Percentiles rank a stretch among this genome's conserved stretches.
Conservation (phyloP, 2,329 filamentous ascomycete genomes). For the Chaetomium olivaceum region DNA sequence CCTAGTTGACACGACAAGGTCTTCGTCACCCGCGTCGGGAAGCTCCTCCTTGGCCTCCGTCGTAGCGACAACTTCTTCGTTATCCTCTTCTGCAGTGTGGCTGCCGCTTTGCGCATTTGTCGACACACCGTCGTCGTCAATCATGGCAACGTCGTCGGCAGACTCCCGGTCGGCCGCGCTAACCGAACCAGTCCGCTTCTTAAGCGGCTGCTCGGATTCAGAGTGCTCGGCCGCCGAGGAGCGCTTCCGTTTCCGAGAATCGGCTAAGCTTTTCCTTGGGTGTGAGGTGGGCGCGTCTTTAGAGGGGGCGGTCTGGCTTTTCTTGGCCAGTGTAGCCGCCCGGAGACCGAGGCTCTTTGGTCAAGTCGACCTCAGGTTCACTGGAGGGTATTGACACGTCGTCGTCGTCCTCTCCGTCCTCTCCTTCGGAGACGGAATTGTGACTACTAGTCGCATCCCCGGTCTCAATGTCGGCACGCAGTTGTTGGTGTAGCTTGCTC, state of each 20-base stretch:
- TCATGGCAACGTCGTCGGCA: slow-evolving; percentile 37
- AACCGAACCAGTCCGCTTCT: slow-evolving; percentile 57
- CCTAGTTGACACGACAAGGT: slow-evolving; percentile 39
- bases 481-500: slow-evolving; percentile 69
- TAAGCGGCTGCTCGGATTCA: slow-evolving; percentile 50
- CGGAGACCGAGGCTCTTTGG: slow-evolving; percentile 35
- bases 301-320: slow-evolving; percentile 34
- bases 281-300: slow-evolving; percentile 37
- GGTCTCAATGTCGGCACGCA: slow-evolving; percentile 38
- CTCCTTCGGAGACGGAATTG: slow-evolving; percentile 42
- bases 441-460: slow-evolving; percentile 40
- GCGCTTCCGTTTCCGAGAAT: slow-evolving; percentile 54
- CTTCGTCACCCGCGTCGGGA: slow-evolving; percentile 37
- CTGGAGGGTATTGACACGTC: slow-evolving; percentile 43
- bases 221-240: slow-evolving; percentile 48
- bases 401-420: slow-evolving; percentile 41
- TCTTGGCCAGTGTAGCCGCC: slow-evolving; percentile 30
- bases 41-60: slow-evolving; percentile 44
- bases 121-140: slow-evolving; percentile 43
- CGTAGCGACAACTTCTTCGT: slow-evolving; percentile 44
- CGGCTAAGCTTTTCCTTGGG: slow-evolving; percentile 37
- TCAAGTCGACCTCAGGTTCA: slow-evolving; percentile 36
- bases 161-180: slow-evolving; percentile 42
- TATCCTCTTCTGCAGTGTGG: slow-evolving; percentile 49
- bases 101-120: slow-evolving; percentile 42